A percentile compares a stretch with the other conserved stretches of the same genome.
These are phyloP conservation scores for Onygenales sp. DNA, from an alignment of 2,329 filamentous ascomycete species.

Conservation along the genomic window DNA sequence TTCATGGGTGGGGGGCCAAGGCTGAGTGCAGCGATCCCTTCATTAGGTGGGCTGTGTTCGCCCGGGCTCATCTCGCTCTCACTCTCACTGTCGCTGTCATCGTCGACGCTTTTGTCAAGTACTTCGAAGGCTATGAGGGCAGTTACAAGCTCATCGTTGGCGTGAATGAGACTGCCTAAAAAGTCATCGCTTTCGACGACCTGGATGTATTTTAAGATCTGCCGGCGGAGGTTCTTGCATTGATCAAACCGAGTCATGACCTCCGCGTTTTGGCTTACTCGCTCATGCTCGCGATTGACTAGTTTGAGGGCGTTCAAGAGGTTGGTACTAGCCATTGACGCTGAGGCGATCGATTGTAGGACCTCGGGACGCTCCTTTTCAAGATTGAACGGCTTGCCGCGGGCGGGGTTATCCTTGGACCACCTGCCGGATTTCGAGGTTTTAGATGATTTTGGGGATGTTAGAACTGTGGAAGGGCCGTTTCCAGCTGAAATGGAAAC, in stretches of 20 bases:
- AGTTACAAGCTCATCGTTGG: slow-evolving; percentile 91
- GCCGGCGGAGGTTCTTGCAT: slow-evolving; percentile 76
- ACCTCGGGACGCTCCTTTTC: slow-evolving; percentile 82
- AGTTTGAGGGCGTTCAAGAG: slow-evolving; percentile 77
- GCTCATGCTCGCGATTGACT: slow-evolving; percentile 81
- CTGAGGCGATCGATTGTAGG: slow-evolving; percentile 77
- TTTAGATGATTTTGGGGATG: slow-evolving; percentile 18
- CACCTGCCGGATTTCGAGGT: slow-evolving; percentile 24
- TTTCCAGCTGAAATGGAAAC: slow-evolving; percentile 30
- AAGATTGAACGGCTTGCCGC: slow-evolving; percentile 61
- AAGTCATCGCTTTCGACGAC: slow-evolving; percentile 84
- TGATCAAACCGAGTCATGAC: slow-evolving; percentile 70
- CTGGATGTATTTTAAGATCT: slow-evolving; percentile 86
- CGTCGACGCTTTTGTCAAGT: slow-evolving; percentile 57
- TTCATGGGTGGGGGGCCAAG: slow-evolving; percentile 23
- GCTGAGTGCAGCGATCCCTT: slow-evolving; percentile 25
- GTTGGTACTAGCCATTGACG: slow-evolving; percentile 85
- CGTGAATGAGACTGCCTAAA: slow-evolving; percentile 80
- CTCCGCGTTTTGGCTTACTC: slow-evolving; percentile 72
- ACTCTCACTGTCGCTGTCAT: slow-evolving; percentile 59
- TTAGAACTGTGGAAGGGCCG: slow-evolving; percentile 29
- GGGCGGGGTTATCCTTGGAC: slow-evolving; percentile 47
- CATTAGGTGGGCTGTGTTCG: slow-evolving; percentile 11
- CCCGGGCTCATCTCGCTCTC: slow-evolving; percentile 13
- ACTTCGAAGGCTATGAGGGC: slow-evolving; percentile 93